Percentiles rank a stretch among this genome's conserved stretches.
phyloP scores from a whole-genome alignment of 225 moss, liverwort and hornwort species.

The Polytrichum formosum region DNA sequence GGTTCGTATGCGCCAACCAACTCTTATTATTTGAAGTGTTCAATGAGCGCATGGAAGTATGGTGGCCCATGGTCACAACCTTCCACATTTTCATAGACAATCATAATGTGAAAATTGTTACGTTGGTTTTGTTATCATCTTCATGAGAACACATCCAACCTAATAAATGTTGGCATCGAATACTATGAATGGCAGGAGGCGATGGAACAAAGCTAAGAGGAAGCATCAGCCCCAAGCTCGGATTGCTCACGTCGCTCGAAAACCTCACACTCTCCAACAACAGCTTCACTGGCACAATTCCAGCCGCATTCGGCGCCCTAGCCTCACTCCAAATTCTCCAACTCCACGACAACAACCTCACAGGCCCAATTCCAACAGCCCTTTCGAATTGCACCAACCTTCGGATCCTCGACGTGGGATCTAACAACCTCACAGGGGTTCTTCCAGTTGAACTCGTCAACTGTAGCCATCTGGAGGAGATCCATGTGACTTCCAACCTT shows the following conservation, averaged over 20 bases:
- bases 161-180: no score
- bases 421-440: slow-evolving; percentile 30
- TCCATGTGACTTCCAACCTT: slow-evolving; percentile 29
- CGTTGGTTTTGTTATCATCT: no score
- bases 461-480: slow-evolving; percentile 8
- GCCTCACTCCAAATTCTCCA: slow-evolving; percentile 15
- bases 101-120: no score
- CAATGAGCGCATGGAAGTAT: no score
- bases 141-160: no score
- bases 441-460: slow-evolving; percentile 16
- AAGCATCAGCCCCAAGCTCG: slow-evolving; percentile 19
- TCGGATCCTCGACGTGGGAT: slow-evolving; percentile 21
- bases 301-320: slow-evolving; percentile 20
- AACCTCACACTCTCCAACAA: background rate
- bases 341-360: slow-evolving; percentile 26
- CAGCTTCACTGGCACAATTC: slow-evolving; percentile 23
- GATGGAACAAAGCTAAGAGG: slow-evolving; percentile 19
- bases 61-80: no score
- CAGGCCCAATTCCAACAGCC: slow-evolving; percentile 19
- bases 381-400: slow-evolving; percentile 25
- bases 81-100: no score
- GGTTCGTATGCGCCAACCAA: no score
- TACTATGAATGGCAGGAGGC: slow-evolving; percentile 20
- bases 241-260: slow-evolving; percentile 24
- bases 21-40: no score